These are phyloP conservation scores for Colletotrichum lupini DNA, from an alignment of 2,329 filamentous ascomycete genomes.

Conservation along the genomic window DNA sequence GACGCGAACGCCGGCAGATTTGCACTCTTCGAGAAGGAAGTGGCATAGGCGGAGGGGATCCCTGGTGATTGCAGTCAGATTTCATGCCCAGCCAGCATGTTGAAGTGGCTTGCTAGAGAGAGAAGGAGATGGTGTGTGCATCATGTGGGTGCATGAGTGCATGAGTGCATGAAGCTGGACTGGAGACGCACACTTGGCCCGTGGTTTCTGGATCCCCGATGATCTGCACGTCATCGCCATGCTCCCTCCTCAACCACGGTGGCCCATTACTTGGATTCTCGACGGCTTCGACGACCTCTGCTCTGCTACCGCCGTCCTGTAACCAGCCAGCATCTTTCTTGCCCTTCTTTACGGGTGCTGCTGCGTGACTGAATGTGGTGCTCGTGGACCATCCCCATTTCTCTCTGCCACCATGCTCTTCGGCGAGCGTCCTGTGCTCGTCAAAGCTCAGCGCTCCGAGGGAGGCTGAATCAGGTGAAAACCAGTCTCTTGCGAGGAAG, in stretches of 20 bases:
- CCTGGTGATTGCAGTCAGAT: constrained; percentile 48
- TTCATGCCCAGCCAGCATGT: not conserved
- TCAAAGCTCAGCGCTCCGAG: constrained; percentile 76
- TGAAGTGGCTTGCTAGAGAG: not conserved
- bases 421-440: constrained; percentile 74
- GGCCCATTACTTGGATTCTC: constrained; percentile 53
- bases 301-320: constrained; percentile 70
- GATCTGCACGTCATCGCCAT: constrained; percentile 67
- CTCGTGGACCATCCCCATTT: constrained; percentile 65
- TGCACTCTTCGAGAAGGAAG: constrained; percentile 70
- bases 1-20: constrained; percentile 70
- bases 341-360: constrained; percentile 45
- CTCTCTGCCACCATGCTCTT: constrained; percentile 64
- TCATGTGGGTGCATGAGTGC: not conserved
- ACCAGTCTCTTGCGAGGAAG: constrained; percentile 81
- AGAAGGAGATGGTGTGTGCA: not conserved
- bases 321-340: constrained; percentile 73
- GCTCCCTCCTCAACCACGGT: constrained; percentile 66
- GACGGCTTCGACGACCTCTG: constrained; percentile 56
- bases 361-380: constrained; percentile 65
- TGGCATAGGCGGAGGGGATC: constrained; percentile 75
- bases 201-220: constrained; percentile 71
- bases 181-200: constrained; percentile 71
- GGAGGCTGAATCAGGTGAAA: constrained; percentile 63
- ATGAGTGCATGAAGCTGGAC: not conserved